Conservation (phyloP, 306 rosid genomes). For the Vigna hirtella region DNA sequence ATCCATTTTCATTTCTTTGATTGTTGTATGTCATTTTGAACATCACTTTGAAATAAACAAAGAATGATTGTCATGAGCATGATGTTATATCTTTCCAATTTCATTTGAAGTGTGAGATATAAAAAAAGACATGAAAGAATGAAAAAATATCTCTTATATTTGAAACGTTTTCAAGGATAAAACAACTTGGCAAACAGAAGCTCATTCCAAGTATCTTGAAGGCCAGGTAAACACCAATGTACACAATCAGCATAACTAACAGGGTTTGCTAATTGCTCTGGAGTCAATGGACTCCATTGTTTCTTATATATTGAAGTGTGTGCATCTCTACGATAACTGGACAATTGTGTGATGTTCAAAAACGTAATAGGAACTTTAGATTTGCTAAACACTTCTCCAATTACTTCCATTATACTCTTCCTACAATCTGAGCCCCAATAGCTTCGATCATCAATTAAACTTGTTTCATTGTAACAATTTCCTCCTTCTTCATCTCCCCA, state of each 20-base stretch:
- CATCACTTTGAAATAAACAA: too few species aligned
- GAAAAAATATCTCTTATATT: not conserved
- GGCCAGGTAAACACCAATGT: slow-evolving; percentile 99
- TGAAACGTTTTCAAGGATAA: slow-evolving; percentile 57
- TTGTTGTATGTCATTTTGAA: too few species aligned
- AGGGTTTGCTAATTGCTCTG: slow-evolving; percentile 84
- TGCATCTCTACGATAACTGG: slow-evolving; percentile 82
- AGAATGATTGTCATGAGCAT: not conserved
- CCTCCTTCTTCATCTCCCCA: slow-evolving; percentile 81
- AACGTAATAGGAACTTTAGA: slow-evolving; percentile 78
- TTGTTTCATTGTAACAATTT: slow-evolving; percentile 91
- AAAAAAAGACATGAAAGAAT: not conserved
- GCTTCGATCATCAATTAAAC: slow-evolving; percentile 60
- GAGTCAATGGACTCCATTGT: slow-evolving; percentile 86
- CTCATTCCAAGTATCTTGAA: slow-evolving; percentile 99
- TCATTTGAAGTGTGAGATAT: slow-evolving; percentile 1
- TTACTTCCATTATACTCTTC: slow-evolving; percentile 83
- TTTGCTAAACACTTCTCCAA: slow-evolving; percentile 68
- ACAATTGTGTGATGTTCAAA: slow-evolving; percentile 89
- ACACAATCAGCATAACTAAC: slow-evolving; percentile 89
- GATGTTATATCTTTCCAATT: not conserved
- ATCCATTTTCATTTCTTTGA: too few species aligned
- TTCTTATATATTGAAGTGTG: slow-evolving; percentile 94
- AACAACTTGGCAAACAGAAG: slow-evolving; percentile 86
- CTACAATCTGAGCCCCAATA: slow-evolving; percentile 88